Percentiles rank a stretch among this genome's conserved stretches.
phyloP scores from a whole-genome alignment of 2,329 filamentous ascomycete genomes.

The Graphilbum sp. region DNA sequence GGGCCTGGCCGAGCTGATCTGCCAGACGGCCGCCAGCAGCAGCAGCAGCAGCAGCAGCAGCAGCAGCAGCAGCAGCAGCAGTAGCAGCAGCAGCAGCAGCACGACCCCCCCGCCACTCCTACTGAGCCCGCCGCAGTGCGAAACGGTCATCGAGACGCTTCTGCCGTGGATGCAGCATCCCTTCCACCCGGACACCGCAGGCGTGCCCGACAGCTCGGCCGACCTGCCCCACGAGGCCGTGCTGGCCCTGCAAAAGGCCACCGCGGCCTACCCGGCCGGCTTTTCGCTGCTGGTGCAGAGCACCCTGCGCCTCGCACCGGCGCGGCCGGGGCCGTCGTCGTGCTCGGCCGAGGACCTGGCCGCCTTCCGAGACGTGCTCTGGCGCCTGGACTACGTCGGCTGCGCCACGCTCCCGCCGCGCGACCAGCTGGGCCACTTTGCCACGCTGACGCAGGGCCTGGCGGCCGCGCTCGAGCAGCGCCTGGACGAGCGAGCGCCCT shows the following conservation, averaged over 20 bases:
- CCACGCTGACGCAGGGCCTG: slow-evolving; percentile 8
- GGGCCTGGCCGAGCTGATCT: slow-evolving; percentile 27
- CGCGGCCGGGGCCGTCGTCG: background rate
- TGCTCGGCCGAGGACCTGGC: slow-evolving; percentile 2
- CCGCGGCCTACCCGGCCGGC: slow-evolving; percentile 5
- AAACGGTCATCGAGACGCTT: slow-evolving; percentile 10
- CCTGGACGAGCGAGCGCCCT: slow-evolving; percentile 16
- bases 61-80: no score
- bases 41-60: no score
- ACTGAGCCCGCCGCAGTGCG: slow-evolving; percentile 16
- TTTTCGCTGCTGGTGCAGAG: slow-evolving; percentile 1
- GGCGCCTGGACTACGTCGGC: slow-evolving; percentile 30
- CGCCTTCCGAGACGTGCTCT: slow-evolving; percentile 20
- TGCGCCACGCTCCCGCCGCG: slow-evolving; percentile 23
- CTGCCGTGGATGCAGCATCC: slow-evolving; percentile 3
- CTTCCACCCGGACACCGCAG: background rate
- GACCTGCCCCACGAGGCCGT: slow-evolving; percentile 8
- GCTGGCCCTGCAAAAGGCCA: slow-evolving; percentile 5
- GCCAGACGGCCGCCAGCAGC: slow-evolving; percentile 16
- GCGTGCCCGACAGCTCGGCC: background rate
- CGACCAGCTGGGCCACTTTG: slow-evolving; percentile 8
- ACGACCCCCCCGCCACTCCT: slow-evolving; percentile 16
- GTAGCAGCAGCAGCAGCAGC: no score
- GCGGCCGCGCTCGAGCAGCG: slow-evolving; percentile 19
- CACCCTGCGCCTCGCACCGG: background rate